These are phyloP conservation scores for Fereydounia khargensis DNA, from an alignment of 1,284 basidiomycete genomes.

Conservation along the genomic window DNA sequence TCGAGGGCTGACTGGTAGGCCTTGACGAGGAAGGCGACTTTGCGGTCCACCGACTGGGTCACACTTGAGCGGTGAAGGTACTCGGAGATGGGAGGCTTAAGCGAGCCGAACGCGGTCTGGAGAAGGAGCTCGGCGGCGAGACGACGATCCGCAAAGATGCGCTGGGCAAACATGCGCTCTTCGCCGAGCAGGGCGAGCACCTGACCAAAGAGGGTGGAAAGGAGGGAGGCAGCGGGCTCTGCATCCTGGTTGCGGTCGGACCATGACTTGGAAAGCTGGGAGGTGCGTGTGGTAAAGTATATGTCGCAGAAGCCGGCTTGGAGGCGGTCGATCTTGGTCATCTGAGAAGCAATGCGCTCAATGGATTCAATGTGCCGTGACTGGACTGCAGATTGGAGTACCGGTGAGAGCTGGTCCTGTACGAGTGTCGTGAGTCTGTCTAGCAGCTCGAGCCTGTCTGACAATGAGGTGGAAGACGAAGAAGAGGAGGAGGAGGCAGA, in stretches of 20 bases:
- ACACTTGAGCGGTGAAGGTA: conserved; percentile 10
- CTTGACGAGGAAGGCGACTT: no score
- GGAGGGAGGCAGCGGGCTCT: conserved; percentile 3
- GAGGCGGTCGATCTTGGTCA: conserved; percentile 10
- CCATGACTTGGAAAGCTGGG: no score
- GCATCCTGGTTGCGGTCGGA: conserved; percentile 5
- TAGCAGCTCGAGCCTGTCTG: conserved; percentile 18
- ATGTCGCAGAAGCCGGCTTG: conserved; percentile 11
- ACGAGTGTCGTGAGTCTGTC: conserved; percentile 11
- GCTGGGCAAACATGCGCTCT: conserved; percentile 19
- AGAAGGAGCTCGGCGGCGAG: conserved; percentile 14
- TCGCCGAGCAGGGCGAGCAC: conserved; percentile 29
- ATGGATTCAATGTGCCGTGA: conserved; percentile 7
- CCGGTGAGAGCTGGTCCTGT: conserved; percentile 12
- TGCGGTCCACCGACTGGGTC: no score
- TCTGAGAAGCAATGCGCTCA: conserved; percentile 6
- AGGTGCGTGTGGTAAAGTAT: conserved; percentile 18
- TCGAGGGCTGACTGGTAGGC: not conserved
- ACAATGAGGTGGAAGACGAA: conserved; percentile 16
- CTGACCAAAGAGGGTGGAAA: conserved; percentile 14
- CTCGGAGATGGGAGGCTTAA: conserved; percentile 21
- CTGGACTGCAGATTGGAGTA: conserved; percentile 10
- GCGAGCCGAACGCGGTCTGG: conserved; percentile 4
- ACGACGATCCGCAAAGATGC: conserved; percentile 21
- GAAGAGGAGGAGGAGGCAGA: conserved; percentile 13